phyloP scores from a whole-genome alignment of 164 flowering plant species.

The Nymphaea thermarum region DNA sequence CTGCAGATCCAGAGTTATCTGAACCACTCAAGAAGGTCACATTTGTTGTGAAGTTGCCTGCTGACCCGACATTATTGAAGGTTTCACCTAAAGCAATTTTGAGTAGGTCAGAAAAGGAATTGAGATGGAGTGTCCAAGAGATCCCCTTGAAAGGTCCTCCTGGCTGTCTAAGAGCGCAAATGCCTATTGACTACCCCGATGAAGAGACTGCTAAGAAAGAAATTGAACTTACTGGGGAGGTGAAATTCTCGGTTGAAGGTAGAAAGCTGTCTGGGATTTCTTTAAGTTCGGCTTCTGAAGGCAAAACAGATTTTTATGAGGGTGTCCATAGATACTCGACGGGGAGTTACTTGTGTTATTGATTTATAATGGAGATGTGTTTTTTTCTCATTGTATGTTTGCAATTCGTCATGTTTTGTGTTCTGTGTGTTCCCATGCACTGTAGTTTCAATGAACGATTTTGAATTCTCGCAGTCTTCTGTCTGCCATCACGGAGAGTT shows the following conservation, averaged over 20 bases:
- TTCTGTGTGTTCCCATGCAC: neutral
- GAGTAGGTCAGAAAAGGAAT: slow-evolving; percentile 74
- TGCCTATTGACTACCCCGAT: slow-evolving; percentile 70
- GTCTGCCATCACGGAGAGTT: neutral
- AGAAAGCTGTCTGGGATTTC: slow-evolving; percentile 71
- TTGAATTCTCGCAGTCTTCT: neutral
- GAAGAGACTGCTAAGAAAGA: slow-evolving; percentile 51
- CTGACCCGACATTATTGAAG: slow-evolving; percentile 75
- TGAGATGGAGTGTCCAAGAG: slow-evolving; percentile 84
- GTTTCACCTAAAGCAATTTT: slow-evolving; percentile 87
- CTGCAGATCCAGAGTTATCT: slow-evolving; percentile 63
- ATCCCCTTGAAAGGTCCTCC: slow-evolving; percentile 71
- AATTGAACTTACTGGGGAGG: slow-evolving; percentile 53
- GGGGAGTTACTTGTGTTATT: slow-evolving; percentile 67
- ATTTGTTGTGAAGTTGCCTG: slow-evolving; percentile 68
- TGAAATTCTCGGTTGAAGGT: slow-evolving; percentile 69
- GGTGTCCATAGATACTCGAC: slow-evolving; percentile 62
- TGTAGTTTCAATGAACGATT: neutral
- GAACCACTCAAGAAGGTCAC: slow-evolving; percentile 67
- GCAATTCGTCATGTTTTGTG: no score
- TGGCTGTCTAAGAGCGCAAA: slow-evolving; percentile 61
- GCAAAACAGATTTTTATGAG: slow-evolving; percentile 72
- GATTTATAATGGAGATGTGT: slow-evolving; percentile 6
- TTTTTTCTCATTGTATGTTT: neutral
- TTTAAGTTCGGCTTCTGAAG: slow-evolving; percentile 63